Evolutionary conservation across 129 eudicot species (phyloP), one percentile per base, ranked within the genome.

Genomic region (Pittosporum tobira): DNA sequence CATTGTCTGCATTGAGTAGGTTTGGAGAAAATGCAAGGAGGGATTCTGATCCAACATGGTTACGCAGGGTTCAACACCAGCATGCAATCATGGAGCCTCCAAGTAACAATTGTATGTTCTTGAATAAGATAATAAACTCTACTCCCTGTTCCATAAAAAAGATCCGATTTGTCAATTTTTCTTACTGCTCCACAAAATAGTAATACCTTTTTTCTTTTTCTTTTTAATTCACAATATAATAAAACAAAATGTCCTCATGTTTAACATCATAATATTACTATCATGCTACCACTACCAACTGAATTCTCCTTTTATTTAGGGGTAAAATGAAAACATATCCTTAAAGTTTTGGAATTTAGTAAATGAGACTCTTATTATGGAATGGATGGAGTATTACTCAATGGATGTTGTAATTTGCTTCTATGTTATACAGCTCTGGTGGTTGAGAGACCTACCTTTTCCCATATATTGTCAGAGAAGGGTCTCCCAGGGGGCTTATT

Each of bases 11-110:
- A 62, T 70, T 86, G 75, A 86, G 65, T 72, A 81, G 81, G 51
- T 91, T 91, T 25, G 94, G 96, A 19, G 77, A 83, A 66, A 81
- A 71, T 69, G 98, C 94, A 9, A 70, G 94, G 67, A 74, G 73
- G 64, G 62, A 50, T 62, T 76, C 88, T 14, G 77, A 81, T 66
- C 85, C 95, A 64, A 64, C 85, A 45, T 86, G 94, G 90, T 70
- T 80, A 48, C 81, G 65, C 46, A 72, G 88, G 65, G 85, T 73
- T 22, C 84, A 82, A 50, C 95, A 90, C 59, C 87, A 77, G 58
- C 88, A 69, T 60, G 76, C 87, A 57, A 54, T 79, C 40, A 67
- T 70, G 74, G 87, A 75, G 29, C 71, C 78, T 73, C 81, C 87
- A 38, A 54, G 94, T 90, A 85, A 69, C 51, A 13, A 26, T 26